Percentiles rank a stretch among this genome's conserved stretches.
Conservation (phyloP, 495 filamentous ascomycete species). For the Evansstolkia leycettana region DNA sequence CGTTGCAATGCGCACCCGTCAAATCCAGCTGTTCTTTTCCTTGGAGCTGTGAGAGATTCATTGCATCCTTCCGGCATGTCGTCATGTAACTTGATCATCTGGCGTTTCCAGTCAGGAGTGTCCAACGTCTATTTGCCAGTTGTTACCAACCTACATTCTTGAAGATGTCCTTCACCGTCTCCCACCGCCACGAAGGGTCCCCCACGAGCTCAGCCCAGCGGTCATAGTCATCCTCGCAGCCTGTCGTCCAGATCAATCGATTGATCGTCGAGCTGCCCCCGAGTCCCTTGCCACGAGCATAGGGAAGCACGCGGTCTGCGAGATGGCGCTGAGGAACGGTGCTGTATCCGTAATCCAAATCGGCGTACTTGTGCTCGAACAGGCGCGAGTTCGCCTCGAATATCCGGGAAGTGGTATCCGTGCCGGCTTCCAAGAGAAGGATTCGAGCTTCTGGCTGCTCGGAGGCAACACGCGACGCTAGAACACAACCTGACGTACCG, state of each 20-base stretch:
- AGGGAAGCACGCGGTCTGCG: slow-evolving; percentile 9
- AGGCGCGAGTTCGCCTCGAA: slow-evolving; percentile 10
- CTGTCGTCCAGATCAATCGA: slow-evolving; percentile 24
- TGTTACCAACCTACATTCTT: too few relatives aligned
- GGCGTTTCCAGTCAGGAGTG: too few relatives aligned
- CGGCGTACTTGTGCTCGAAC: slow-evolving; percentile 4
- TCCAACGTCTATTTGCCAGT: too few relatives aligned
- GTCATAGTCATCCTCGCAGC: slow-evolving; percentile 22
- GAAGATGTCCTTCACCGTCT: too few relatives aligned
- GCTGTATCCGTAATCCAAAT: slow-evolving; percentile 17
- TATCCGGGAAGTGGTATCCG: too few relatives aligned
- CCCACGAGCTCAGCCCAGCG: slow-evolving; percentile 17
- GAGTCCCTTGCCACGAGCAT: slow-evolving; percentile 14
- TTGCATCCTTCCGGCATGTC: too few relatives aligned
- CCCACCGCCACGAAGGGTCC: slow-evolving; percentile 19
- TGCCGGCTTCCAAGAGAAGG: slow-evolving; percentile 23
- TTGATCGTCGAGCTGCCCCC: slow-evolving; percentile 20
- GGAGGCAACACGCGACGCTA: slow-evolving; percentile 14
- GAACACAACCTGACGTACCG: slow-evolving; percentile 13
- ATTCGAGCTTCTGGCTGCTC: slow-evolving; percentile 7
- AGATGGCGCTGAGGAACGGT: slow-evolving; percentile 15
- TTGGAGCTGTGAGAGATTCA: too few relatives aligned
- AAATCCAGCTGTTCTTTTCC: too few relatives aligned
- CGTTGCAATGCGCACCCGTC: too few relatives aligned
- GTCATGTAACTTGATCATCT: too few relatives aligned